phyloP scores from a whole-genome alignment of 2,329 filamentous ascomycete species.

The Knufia fluminis region DNA sequence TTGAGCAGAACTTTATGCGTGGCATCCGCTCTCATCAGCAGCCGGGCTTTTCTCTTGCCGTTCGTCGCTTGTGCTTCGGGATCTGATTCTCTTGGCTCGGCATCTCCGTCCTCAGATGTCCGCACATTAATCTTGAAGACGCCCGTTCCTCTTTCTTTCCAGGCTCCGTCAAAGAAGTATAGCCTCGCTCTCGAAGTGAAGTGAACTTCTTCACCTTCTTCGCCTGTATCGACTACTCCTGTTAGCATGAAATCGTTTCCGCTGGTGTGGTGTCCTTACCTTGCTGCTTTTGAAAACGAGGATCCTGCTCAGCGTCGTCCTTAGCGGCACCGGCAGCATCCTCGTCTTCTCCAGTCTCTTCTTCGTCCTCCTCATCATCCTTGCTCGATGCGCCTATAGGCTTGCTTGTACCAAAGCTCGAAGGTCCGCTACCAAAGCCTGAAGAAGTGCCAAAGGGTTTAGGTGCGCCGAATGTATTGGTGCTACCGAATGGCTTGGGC shows the following conservation, averaged over 20 bases:
- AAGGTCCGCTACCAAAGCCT: slow-evolving; percentile 55
- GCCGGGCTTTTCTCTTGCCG: slow-evolving; percentile 45
- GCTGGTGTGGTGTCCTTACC: slow-evolving; percentile 43
- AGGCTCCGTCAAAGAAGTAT: slow-evolving; percentile 63
- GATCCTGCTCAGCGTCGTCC: slow-evolving; percentile 41
- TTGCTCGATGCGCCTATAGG: slow-evolving; percentile 67
- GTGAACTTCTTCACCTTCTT: slow-evolving; percentile 69
- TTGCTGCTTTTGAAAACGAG: slow-evolving; percentile 48
- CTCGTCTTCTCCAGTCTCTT: slow-evolving; percentile 54
- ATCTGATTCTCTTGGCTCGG: slow-evolving; percentile 23
- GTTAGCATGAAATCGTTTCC: slow-evolving; percentile 24
- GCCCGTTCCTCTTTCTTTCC: slow-evolving; percentile 58
- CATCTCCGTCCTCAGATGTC: slow-evolving; percentile 36
- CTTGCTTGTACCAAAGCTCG: slow-evolving; percentile 35
- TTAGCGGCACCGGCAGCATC: slow-evolving; percentile 14
- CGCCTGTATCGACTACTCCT: slow-evolving; percentile 67
- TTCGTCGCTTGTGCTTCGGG: slow-evolving; percentile 35
- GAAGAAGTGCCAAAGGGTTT: slow-evolving; percentile 45
- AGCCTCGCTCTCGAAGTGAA: slow-evolving; percentile 74
- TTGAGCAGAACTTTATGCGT: slow-evolving; percentile 82
- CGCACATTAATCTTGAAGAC: slow-evolving; percentile 32
- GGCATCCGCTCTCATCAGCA: slow-evolving; percentile 86
- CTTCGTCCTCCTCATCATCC: slow-evolving; percentile 39
- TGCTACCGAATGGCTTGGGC: slow-evolving; percentile 21
- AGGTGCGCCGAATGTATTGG: slow-evolving; percentile 33